Base-by-base conservation (phyloP, 495 filamentous ascomycete species). In the Lophium mytilinum region DNA sequence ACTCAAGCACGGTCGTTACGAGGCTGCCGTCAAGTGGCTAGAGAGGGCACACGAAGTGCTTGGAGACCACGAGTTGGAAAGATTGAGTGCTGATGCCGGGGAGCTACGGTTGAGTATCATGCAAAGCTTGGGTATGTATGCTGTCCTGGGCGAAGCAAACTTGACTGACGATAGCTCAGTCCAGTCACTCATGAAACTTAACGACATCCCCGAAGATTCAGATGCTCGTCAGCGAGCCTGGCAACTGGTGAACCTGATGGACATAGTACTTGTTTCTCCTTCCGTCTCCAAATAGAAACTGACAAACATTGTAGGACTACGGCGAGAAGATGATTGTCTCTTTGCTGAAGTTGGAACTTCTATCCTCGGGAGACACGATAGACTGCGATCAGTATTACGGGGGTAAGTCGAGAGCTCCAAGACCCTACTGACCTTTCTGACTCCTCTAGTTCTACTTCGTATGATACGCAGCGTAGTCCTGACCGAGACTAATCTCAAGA, bases 11-110 rank as follows among this genome's bases (percentile, higher is more conserved):
- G 65, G 71, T n/a, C 72, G 84, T 58, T 79, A 75, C 63, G 66
- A 73, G 4, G 56, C 76, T 11, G 83, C 87, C 11, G 67, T 77
- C 7, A 82, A 80, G 66, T 95, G 90, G 92, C 69, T 95, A n/a
- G 78, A 85, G 52, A 76, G 85, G 56, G 81, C 89, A 4, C 72
- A 82, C 52, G 75, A 84, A 17, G 66, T 81, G 37, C 73, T 92
- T 36, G 72, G 78, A 54, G 62, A 62, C 39, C 79, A 82, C 52
- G 75, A 78, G n/a, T 55, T 82, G 1, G 76, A 83, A 18, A 66
- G 68, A 33, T 69, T 85, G 17, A 83, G 84, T 43, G 68, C 72
- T 37, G 77, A 84, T 60, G 81, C 79, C 24, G 70, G 75, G 12
- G 84, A 91, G 48, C 74, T 90, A 53, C 75, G 80, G 53, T 69